Conservation (phyloP, 108 stramenopile genomes). For the Heterococcus sp. region DNA sequence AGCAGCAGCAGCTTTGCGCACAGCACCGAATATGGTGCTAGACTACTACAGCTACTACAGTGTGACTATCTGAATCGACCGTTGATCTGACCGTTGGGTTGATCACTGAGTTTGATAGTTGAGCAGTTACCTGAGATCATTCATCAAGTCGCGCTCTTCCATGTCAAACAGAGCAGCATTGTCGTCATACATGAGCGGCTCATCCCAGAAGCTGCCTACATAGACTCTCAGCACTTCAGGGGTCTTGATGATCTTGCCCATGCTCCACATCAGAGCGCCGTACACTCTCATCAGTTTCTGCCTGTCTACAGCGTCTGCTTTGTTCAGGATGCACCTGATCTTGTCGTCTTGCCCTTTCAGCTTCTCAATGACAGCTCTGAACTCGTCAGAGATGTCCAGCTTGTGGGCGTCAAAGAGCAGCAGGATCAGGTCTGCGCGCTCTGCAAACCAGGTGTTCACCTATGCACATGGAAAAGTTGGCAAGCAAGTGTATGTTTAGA, state of each 20-base stretch:
- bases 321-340: constrained; percentile 76
- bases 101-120: too few relatives aligned
- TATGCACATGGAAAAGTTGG: too few relatives aligned
- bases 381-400: constrained; percentile 78
- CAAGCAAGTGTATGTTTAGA: too few relatives aligned
- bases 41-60: too few relatives aligned
- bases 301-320: constrained; percentile 73
- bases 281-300: constrained; percentile 78
- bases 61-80: too few relatives aligned
- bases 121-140: constrained; percentile 60
- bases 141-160: constrained; percentile 69
- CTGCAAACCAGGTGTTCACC: constrained; percentile 82
- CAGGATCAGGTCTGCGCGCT: constrained; percentile 91
- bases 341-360: constrained; percentile 70
- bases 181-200: constrained; percentile 59
- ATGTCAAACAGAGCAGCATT: constrained; percentile 66
- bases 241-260: constrained; percentile 69
- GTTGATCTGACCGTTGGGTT: too few relatives aligned
- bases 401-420: constrained; percentile 91
- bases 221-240: constrained; percentile 73
- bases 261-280: constrained; percentile 65
- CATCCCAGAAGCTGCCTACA: constrained; percentile 74
- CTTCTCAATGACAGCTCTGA: constrained; percentile 69
- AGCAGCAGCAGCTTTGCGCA: too few relatives aligned
- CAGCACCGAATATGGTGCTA: too few relatives aligned